phyloP scores from a whole-genome alignment of 2,329 filamentous ascomycete species.

The Exophiala dermatitidis region DNA sequence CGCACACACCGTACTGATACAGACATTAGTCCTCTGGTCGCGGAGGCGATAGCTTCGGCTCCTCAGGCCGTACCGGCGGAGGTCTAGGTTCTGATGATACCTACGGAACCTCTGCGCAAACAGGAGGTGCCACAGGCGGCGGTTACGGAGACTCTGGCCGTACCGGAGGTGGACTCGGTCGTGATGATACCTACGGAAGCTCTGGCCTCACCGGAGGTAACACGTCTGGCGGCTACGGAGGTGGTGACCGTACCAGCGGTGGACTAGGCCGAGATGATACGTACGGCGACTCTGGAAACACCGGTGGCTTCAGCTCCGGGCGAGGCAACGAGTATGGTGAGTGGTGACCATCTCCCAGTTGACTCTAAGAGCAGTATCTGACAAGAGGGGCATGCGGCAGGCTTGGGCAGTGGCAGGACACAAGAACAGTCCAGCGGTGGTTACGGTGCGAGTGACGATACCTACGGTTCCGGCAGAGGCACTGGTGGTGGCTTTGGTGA shows the following conservation, averaged over 20 bases:
- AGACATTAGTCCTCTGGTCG: background rate
- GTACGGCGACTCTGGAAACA: conserved; percentile 5
- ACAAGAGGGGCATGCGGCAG: background rate
- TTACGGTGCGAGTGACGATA: conserved; percentile 8
- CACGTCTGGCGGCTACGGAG: background rate
- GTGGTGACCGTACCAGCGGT: conserved; percentile 4
- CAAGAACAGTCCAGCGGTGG: conserved; percentile 4
- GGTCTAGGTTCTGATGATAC: conserved; percentile 20
- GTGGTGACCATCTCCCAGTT: background rate
- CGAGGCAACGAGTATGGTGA: conserved; percentile 9
- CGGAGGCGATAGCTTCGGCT: conserved; percentile 7
- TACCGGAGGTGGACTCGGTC: conserved; percentile 15
- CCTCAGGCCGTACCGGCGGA: conserved; percentile 14
- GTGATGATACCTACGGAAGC: conserved; percentile 19
- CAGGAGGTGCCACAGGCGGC: conserved; percentile 7
- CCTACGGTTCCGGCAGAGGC: conserved; percentile 1
- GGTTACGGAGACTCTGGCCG: background rate
- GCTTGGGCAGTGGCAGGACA: conserved; percentile 6
- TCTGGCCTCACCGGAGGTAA: conserved; percentile 8
- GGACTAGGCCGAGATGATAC: conserved; percentile 1
- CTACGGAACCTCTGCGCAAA: conserved; percentile 15
- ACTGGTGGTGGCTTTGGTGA: conserved; percentile 1
- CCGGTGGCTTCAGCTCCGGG: conserved; percentile 10
- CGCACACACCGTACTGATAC: background rate
- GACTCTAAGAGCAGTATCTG: too few species aligned